These are phyloP conservation scores for Crinitomyces ghanaensis DNA, from an alignment of 805 yeast genomes.

Conservation along the genomic window DNA sequence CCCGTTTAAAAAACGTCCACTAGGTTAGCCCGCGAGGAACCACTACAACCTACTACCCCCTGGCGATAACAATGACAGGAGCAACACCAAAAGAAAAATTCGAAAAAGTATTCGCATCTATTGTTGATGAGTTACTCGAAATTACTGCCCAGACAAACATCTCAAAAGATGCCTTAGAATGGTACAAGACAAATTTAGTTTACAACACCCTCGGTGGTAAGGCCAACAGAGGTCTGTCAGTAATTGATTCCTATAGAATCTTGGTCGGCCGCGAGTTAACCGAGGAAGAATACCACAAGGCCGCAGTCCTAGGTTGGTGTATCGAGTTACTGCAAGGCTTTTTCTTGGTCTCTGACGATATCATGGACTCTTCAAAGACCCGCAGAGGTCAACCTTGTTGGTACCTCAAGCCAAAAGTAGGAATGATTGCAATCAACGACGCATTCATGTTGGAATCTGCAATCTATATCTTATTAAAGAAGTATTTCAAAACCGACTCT, in stretches of 20 bases:
- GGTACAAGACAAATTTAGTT: slow-evolving; percentile 61
- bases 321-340: slow-evolving; percentile 92
- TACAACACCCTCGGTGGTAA: slow-evolving; percentile 96
- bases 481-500: slow-evolving; percentile 68
- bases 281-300: slow-evolving; percentile 63
- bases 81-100: slow-evolving; percentile 21
- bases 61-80: slow-evolving; percentile 5
- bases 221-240: slow-evolving; percentile 91
- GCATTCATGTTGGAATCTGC: slow-evolving; percentile 95
- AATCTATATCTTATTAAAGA: slow-evolving; percentile 78
- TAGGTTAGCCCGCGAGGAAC: too few species aligned
- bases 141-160: slow-evolving; percentile 59
- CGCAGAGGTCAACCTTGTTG: slow-evolving; percentile 99
- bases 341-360: slow-evolving; percentile 94
- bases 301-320: slow-evolving; percentile 90
- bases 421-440: slow-evolving; percentile 92
- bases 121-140: slow-evolving; percentile 64
- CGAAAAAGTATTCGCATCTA: slow-evolving; percentile 53
- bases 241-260: slow-evolving; percentile 81
- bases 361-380: slow-evolving; percentile 94
- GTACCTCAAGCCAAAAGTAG: slow-evolving; percentile 71
- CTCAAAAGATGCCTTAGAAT: slow-evolving; percentile 73
- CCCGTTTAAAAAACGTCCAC: too few species aligned
- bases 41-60: neutral
- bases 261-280: slow-evolving; percentile 57